Evolutionary conservation across 2,329 filamentous ascomycete genomes (phyloP).

Genomic region (Neospermospora avenae): DNA sequence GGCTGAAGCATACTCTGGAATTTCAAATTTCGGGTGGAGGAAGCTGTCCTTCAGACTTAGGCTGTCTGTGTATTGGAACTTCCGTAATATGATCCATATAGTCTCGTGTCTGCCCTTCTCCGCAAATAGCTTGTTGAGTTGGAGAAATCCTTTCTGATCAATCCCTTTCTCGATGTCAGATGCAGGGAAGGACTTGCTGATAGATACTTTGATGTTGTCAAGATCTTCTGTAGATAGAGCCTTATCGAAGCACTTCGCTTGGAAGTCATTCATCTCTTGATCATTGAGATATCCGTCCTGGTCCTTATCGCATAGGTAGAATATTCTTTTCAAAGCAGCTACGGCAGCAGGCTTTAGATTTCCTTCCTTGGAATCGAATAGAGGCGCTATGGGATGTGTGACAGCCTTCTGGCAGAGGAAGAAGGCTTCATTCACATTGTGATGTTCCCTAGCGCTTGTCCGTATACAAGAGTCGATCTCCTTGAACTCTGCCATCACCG

Average conservation of each 20-base stretch:
- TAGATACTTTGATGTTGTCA: constrained; percentile 84
- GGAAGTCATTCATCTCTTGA: constrained; percentile 85
- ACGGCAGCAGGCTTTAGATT: constrained; percentile 85
- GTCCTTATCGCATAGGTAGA: constrained; percentile 94
- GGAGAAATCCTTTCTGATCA: constrained; percentile 77
- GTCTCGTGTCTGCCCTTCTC: constrained; percentile 98
- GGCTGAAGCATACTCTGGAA: constrained; percentile 86
- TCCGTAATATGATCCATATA: constrained; percentile 93
- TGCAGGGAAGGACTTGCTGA: constrained; percentile 64
- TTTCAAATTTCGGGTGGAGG: constrained; percentile 89
- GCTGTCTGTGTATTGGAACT: constrained; percentile 95
- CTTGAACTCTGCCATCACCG: constrained; percentile 97
- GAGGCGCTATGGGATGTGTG: constrained; percentile 90
- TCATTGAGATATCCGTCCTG: constrained; percentile 92
- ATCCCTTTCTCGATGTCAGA: constrained; percentile 69
- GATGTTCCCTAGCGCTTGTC: constrained; percentile 85
- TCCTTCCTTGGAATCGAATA: constrained; percentile 94
- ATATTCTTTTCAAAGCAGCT: constrained; percentile 82
- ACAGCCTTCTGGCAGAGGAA: constrained; percentile 98
- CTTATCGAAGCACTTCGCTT: constrained; percentile 89
- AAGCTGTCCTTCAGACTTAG: constrained; percentile 88
- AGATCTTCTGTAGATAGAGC: constrained; percentile 77
- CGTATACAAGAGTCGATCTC: constrained; percentile 98
- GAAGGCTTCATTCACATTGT: constrained; percentile 94
- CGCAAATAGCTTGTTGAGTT: constrained; percentile 92